phyloP scores from a whole-genome alignment of 2,329 filamentous ascomycete genomes.

The Aspergillus sojae region DNA sequence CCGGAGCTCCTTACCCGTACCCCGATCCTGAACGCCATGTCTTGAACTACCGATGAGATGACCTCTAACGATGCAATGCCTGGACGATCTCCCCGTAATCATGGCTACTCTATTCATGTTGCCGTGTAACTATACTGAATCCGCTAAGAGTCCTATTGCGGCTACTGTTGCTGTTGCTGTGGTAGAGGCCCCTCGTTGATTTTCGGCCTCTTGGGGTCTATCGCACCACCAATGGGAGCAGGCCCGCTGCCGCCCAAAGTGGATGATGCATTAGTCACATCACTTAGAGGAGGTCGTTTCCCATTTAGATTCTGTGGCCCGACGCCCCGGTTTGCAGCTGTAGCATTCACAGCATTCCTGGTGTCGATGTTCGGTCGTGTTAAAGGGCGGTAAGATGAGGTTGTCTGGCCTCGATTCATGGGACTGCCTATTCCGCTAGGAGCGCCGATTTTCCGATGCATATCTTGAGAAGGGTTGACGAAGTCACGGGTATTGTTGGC shows the following conservation, averaged over 20 bases:
- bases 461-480: slow-evolving; percentile 39
- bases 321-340: slow-evolving; percentile 23
- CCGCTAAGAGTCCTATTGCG: slow-evolving; percentile 7
- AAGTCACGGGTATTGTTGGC: slow-evolving; percentile 35
- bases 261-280: slow-evolving; percentile 46
- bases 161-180: slow-evolving; percentile 19
- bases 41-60: slow-evolving; percentile 1
- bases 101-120: slow-evolving; percentile 10
- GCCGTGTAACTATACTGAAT: slow-evolving; percentile 5
- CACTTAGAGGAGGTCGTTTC: slow-evolving; percentile 48
- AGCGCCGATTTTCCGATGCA: slow-evolving; percentile 40
- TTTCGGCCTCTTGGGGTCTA: slow-evolving; percentile 38
- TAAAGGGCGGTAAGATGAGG: slow-evolving; percentile 48
- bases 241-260: slow-evolving; percentile 23
- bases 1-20: neutral
- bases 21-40: slow-evolving; percentile 4
- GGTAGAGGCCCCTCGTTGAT: slow-evolving; percentile 23
- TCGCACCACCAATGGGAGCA: slow-evolving; percentile 27
- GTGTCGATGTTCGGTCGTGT: slow-evolving; percentile 44
- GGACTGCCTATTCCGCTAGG: slow-evolving; percentile 35
- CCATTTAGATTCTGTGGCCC: slow-evolving; percentile 38
- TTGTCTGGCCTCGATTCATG: slow-evolving; percentile 36
- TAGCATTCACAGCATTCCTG: slow-evolving; percentile 22
- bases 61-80: neutral
- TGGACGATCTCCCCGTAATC: neutral